A percentile compares a stretch with the other conserved stretches of the same genome.
These are phyloP conservation scores for Lentinus brumalis DNA, from an alignment of 768 basidiomycete species.

Conservation along the genomic window DNA sequence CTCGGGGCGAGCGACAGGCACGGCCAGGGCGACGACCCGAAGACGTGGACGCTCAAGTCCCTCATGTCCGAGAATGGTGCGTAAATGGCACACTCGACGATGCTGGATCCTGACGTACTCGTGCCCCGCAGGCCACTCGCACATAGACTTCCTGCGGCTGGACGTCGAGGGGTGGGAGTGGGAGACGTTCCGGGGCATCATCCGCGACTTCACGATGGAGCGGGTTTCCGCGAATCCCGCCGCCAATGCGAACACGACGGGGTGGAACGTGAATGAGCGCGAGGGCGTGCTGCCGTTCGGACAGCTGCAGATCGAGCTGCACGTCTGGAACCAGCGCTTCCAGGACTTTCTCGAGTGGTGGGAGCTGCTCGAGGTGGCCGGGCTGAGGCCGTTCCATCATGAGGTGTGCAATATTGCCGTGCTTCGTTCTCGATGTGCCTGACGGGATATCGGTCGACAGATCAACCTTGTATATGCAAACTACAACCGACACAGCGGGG, in stretches of 20 bases:
- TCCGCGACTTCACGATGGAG: conserved; percentile 45
- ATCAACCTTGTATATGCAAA: conserved; percentile 51
- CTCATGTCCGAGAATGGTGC: conserved; percentile 66
- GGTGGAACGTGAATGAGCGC: conserved; percentile 6
- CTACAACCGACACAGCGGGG: conserved; percentile 38
- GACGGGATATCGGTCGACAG: conserved; percentile 2
- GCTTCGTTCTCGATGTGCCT: not conserved
- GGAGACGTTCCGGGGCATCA: conserved; percentile 51
- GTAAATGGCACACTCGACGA: too few relatives aligned
- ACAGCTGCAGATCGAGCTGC: conserved; percentile 72
- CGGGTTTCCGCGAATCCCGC: conserved; percentile 1
- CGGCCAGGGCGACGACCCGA: conserved; percentile 44
- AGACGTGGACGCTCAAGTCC: conserved; percentile 62
- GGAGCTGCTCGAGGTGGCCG: conserved; percentile 68
- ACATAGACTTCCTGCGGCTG: conserved; percentile 73
- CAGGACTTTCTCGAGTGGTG: conserved; percentile 66
- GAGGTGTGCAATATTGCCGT: conserved; percentile 35
- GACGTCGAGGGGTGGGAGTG: conserved; percentile 76
- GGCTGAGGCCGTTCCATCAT: conserved; percentile 72
- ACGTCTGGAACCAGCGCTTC: conserved; percentile 46
- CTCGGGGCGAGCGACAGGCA: conserved; percentile 47
- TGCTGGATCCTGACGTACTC: too few relatives aligned
- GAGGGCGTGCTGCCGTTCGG: conserved; percentile 56
- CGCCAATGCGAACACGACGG: conserved; percentile 30
- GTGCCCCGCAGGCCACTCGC: conserved; percentile 52